A percentile compares a stretch with the other conserved stretches of the same genome.
phyloP scores from a whole-genome alignment of 305 asterid species.

The Lippia alba region DNA sequence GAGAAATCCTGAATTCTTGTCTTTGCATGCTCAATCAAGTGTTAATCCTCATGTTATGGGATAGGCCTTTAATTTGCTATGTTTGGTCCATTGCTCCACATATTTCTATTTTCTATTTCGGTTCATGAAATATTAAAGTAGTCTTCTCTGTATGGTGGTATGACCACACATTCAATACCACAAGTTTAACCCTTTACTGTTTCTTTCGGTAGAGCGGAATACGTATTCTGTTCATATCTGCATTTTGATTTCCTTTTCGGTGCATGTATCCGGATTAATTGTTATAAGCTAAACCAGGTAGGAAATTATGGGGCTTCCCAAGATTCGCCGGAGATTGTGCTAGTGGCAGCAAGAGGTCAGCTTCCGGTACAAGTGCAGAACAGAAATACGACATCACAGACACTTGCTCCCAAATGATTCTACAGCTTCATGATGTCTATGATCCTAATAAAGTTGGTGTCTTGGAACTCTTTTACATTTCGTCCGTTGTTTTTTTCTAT shows the following conservation, averaged over 20 bases:
- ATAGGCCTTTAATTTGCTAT: too few relatives aligned
- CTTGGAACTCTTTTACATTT: neutral
- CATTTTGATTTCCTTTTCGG: constrained; percentile 8
- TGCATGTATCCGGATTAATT: constrained; percentile 6
- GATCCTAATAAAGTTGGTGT: constrained; percentile 84
- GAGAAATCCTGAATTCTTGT: too few relatives aligned
- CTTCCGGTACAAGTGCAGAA: constrained; percentile 70
- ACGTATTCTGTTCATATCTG: neutral
- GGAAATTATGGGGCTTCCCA: constrained; percentile 92
- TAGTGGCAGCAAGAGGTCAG: constrained; percentile 73
- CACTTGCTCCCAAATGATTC: constrained; percentile 96
- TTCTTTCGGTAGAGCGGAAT: neutral
- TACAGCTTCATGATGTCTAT: constrained; percentile 96
- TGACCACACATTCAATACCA: neutral
- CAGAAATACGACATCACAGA: constrained; percentile 83
- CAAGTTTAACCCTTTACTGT: neutral
- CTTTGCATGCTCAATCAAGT: too few relatives aligned
- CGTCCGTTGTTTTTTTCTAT: neutral
- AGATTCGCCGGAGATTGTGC: constrained; percentile 99
- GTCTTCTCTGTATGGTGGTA: neutral
- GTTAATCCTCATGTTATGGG: too few relatives aligned
- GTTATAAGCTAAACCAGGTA: constrained; percentile 47
- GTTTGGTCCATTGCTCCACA: too few relatives aligned
- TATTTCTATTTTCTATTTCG: too few relatives aligned
- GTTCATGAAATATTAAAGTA: neutral